Evolutionary conservation across 192 early-diverging fungal species (phyloP), one percentile per base, ranked within the genome.

Genomic region (Entrophospora sp.): DNA sequence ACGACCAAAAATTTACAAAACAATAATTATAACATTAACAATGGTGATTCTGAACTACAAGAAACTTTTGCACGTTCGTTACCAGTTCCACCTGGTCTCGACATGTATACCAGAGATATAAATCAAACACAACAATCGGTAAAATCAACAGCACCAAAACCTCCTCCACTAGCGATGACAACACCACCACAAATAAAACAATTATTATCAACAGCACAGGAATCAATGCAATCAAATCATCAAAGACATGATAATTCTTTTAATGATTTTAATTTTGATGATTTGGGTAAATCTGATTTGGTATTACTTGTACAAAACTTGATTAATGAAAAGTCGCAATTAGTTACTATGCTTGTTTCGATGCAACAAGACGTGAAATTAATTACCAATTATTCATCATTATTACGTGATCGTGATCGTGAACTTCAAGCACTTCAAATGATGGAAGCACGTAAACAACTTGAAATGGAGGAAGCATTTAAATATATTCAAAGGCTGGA

Each of bases 321-420:
- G 34, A 77, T 77, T 37, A 51, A 65, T 8, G 79, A 79, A 35
- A 81, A 81, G 36, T 60, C 64, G 13, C 71, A 75, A 10, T 34
- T 83, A n/a, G 36, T 81, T 22, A 69, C 71, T 7, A 73, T 75
- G 0, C 34, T 81, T 16, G 43, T 77, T 25, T 73, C 70, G 24
- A 69, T 81, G 62, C 81, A 81, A 51, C 75, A 80, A 51, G 79
- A 82, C 14, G 70, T 82, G 34, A 71, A 72, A 2, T 71, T 72
- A n/a, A 43, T 82, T 45, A 76, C 64, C 0, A 60, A 46, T 24
- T 71, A 4, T 82, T 78, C 31, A 71, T 71, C 4, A 75, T 78
- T 27, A 34, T 83, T 8, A 64, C 73, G 4, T 30, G 64, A 75
- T 1, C 77, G 76, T 8, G 77, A 83, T 44, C 71, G 71, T 16